Percentiles rank a stretch among this genome's conserved stretches.
Conservation (phyloP, 2,329 filamentous ascomycete genomes). For the Aureobasidium lini region DNA sequence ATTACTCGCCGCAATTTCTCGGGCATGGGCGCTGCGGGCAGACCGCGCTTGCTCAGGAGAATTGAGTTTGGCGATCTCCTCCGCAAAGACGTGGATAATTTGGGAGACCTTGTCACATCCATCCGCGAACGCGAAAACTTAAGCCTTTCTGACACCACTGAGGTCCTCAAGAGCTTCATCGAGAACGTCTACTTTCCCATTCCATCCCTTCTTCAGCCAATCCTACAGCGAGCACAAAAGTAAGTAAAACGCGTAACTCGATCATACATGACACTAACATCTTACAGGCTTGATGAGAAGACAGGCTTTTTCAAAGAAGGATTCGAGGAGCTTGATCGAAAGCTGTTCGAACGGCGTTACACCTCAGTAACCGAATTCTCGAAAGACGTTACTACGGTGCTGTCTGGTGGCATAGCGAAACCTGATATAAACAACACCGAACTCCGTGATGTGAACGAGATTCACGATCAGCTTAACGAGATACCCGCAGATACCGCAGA, state of each 20-base stretch:
- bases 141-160: conserved; percentile 60
- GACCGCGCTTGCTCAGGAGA: conserved; percentile 66
- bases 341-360: conserved; percentile 50
- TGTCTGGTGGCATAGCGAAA: conserved; percentile 46
- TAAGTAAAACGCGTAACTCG: conserved; percentile 45
- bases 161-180: conserved; percentile 70
- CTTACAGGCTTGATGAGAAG: conserved; percentile 53
- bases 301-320: conserved; percentile 46
- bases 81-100: conserved; percentile 66
- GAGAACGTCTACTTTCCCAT: conserved; percentile 91
- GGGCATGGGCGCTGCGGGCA: conserved; percentile 83
- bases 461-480: conserved; percentile 35
- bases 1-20: conserved; percentile 90
- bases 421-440: conserved; percentile 25
- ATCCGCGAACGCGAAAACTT: conserved; percentile 68
- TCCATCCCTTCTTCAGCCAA: conserved; percentile 64
- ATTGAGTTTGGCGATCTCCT: conserved; percentile 81
- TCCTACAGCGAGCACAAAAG: conserved; percentile 72
- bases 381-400: conserved; percentile 48
- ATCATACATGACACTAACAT: conserved; percentile 29
- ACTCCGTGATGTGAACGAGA: conserved; percentile 29
- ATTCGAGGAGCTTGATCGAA: conserved; percentile 45
- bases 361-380: conserved; percentile 55
- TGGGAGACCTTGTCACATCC: conserved; percentile 62
- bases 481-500: conserved; percentile 29